Base-by-base conservation (phyloP, 176 grass and related monocot species). In the Bromus sterilis region DNA sequence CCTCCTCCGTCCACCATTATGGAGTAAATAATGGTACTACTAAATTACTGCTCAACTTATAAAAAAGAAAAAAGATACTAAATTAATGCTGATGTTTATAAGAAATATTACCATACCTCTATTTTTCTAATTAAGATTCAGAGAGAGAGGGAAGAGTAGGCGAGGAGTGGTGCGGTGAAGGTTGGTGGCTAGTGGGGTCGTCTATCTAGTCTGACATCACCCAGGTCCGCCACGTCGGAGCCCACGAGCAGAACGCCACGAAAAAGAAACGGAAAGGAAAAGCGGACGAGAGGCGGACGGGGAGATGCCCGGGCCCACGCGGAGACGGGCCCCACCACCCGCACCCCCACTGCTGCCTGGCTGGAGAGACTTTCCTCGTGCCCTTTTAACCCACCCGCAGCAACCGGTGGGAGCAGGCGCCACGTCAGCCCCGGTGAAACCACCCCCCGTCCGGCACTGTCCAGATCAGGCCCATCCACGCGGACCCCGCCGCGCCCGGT, bases 101-200 rank as follows among this genome's bases (percentile, higher is more conserved):
- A 53, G 49, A 20, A 53, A 53, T 53, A 53, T 53, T n/a, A n/a
- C n/a, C n/a, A n/a, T n/a, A n/a, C n/a, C n/a, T n/a, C n/a, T n/a
- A n/a, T n/a, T n/a, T n/a, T n/a, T 20, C 21, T 53, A 21, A 21
- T 53, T 18, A 18, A n/a, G n/a, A 53, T 53, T 53, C 18, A 21
- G 48, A 21, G 49, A 53, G 49, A 53, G n/a, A n/a, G n/a, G n/a
- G n/a, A n/a, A n/a, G n/a, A 15, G 79, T 78, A 78, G 74, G 79
- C 35, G 18, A 24, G 77, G 18, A 24, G 77, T 71, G 13, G 91
- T 83, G 88, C 88, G 82, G 91, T 83, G 88, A 86, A 74, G 85
- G 88, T 94, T 94, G 91, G 86, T 94, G 89, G 75, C 58, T 48
- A 25, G 73, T 41, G n/a, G n/a, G n/a, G n/a, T n/a, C n/a, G n/a